Conservation (phyloP, 495 filamentous ascomycete species). For the Penicillium silybi region DNA sequence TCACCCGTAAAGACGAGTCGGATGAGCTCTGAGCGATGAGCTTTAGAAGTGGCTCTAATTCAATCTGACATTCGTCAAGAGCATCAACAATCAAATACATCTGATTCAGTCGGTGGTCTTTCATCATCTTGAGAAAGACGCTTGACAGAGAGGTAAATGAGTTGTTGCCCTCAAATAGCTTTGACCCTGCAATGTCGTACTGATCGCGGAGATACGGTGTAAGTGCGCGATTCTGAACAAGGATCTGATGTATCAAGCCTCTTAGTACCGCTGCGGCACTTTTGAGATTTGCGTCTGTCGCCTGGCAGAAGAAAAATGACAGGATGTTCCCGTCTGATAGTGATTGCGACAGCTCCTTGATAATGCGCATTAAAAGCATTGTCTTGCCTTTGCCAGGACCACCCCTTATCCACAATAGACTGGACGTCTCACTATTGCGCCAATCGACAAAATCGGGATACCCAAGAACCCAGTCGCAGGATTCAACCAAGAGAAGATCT, state of each 20-base stretch:
- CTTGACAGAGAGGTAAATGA: no score
- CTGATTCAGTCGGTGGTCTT: no score
- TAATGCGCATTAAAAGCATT: constrained; percentile 41
- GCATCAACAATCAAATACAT: no score
- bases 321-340: constrained; percentile 7
- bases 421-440: not conserved
- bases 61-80: no score
- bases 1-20: no score
- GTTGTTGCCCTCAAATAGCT: no score
- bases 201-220: constrained; percentile 22
- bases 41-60: no score
- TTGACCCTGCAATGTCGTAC: not conserved
- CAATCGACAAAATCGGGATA: constrained; percentile 2
- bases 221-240: constrained; percentile 27
- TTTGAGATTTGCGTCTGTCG: constrained; percentile 30
- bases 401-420: constrained; percentile 25
- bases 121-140: no score
- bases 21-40: no score
- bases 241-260: constrained; percentile 38
- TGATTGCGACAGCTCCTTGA: constrained; percentile 27
- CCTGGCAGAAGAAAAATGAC: constrained; percentile 48
- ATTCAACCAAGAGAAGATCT: no score
- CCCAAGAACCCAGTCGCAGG: no score
- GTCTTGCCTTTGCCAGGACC: constrained; percentile 35
- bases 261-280: constrained; percentile 38